phyloP scores from a whole-genome alignment of 345 rosid species.

The Moricandia moricandioides region DNA sequence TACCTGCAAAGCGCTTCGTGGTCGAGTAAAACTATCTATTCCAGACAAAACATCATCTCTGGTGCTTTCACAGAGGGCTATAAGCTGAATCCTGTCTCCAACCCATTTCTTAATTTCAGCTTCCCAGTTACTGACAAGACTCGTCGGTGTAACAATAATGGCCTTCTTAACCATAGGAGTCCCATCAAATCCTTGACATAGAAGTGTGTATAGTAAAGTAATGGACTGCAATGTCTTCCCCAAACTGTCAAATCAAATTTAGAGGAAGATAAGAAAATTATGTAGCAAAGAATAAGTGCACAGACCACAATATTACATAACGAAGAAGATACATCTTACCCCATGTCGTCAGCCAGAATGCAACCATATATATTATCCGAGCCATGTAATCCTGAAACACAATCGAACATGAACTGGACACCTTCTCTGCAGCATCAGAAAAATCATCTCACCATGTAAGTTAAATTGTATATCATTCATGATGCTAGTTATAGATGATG shows the following conservation, averaged over 20 bases:
- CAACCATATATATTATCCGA: constrained; percentile 70
- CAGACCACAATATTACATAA: neutral
- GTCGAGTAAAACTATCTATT: constrained; percentile 73
- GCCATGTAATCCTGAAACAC: constrained; percentile 71
- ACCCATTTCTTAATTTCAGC: constrained; percentile 95
- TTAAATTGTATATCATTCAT: constrained; percentile 3
- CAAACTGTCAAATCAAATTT: constrained; percentile 56
- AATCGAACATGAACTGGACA: constrained; percentile 97
- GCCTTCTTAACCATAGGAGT: constrained; percentile 91
- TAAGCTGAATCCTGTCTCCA: constrained; percentile 79
- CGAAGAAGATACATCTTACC: constrained; percentile 51
- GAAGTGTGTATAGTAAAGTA: constrained; percentile 81
- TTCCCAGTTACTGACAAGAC: constrained; percentile 99
- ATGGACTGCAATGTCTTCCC: constrained; percentile 98
- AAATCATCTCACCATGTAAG: constrained; percentile 19
- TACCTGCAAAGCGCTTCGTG: constrained; percentile 73
- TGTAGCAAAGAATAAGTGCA: neutral
- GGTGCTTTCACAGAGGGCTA: constrained; percentile 94
- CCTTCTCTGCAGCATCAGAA: constrained; percentile 76
- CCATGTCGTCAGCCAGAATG: constrained; percentile 99
- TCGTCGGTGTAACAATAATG: constrained; percentile 94
- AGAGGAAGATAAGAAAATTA: constrained; percentile 7
- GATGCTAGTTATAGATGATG: constrained; percentile 7
- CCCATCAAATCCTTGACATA: constrained; percentile 87
- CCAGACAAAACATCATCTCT: constrained; percentile 91